Evolutionary conservation across 2,329 filamentous ascomycete species (phyloP).

Genomic region (Exophiala aquamarina): DNA sequence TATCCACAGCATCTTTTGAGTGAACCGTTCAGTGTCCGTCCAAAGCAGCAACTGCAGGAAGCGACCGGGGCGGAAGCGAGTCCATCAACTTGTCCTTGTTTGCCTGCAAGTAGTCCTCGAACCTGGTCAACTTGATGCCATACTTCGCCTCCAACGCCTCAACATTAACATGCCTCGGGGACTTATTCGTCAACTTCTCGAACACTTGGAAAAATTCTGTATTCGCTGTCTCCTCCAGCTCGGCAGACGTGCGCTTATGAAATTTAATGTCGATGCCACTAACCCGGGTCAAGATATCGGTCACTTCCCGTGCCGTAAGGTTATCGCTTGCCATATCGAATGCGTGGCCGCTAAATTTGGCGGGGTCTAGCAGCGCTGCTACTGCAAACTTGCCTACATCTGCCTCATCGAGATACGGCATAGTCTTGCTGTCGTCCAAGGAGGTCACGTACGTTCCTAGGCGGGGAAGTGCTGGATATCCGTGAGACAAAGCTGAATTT

Average conservation of each 20-base stretch:
- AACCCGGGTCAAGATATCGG: slow-evolving; percentile 37
- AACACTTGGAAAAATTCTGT: slow-evolving; percentile 41
- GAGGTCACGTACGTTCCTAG: slow-evolving; percentile 41
- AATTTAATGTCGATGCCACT: slow-evolving; percentile 37
- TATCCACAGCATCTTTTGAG: too few species aligned
- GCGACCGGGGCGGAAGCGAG: slow-evolving; percentile 7
- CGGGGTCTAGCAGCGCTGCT: slow-evolving; percentile 45
- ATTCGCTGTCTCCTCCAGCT: slow-evolving; percentile 36
- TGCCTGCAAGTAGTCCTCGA: slow-evolving; percentile 45
- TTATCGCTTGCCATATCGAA: slow-evolving; percentile 46
- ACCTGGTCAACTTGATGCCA: slow-evolving; percentile 44
- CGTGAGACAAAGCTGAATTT: slow-evolving; percentile 33
- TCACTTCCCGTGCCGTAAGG: slow-evolving; percentile 37
- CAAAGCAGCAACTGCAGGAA: background rate
- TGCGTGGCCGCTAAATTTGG: slow-evolving; percentile 41
- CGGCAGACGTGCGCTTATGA: slow-evolving; percentile 42
- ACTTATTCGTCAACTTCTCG: slow-evolving; percentile 41
- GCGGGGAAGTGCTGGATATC: slow-evolving; percentile 40
- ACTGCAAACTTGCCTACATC: slow-evolving; percentile 51
- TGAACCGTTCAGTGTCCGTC: too few species aligned
- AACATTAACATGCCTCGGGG: slow-evolving; percentile 1
- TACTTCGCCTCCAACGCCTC: slow-evolving; percentile 31
- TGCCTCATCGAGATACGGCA: slow-evolving; percentile 48
- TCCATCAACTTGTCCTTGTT: slow-evolving; percentile 34
- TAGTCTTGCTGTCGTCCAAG: slow-evolving; percentile 33